Conservation (phyloP, 192 early-diverging fungal species). For the Coemansia sp. region DNA sequence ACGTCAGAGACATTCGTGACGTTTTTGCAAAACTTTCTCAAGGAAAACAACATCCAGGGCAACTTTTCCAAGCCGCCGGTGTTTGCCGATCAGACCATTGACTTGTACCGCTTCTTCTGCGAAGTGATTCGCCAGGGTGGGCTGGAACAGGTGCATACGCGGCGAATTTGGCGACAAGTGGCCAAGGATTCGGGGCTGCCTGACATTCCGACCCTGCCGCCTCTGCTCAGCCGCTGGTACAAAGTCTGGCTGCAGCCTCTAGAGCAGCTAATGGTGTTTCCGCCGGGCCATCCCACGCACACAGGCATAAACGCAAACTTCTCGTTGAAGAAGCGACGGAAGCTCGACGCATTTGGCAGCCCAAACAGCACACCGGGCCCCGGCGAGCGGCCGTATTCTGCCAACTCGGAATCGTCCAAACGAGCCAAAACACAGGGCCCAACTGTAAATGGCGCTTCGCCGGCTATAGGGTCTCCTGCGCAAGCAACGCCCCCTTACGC, state of each 20-base stretch:
- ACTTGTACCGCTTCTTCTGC: constrained; percentile 46
- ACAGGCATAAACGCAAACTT: constrained; percentile 48
- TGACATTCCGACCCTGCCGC: constrained; percentile 43
- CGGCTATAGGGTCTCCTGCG: constrained; percentile 28
- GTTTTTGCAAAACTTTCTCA: constrained; percentile 45
- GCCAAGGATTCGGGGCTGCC: constrained; percentile 47
- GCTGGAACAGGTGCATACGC: constrained; percentile 46
- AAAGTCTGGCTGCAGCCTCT: constrained; percentile 52
- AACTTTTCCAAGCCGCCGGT: constrained; percentile 43
- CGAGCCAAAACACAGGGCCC: constrained; percentile 35
- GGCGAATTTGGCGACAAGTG: constrained; percentile 49
- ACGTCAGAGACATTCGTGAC: constrained; percentile 36
- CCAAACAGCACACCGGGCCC: constrained; percentile 45
- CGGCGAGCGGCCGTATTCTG: constrained; percentile 30
- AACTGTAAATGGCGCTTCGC: constrained; percentile 21
- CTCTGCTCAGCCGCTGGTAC: constrained; percentile 53
- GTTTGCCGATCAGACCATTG: constrained; percentile 36
- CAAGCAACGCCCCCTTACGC: constrained; percentile 25
- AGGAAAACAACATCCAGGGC: constrained; percentile 34
- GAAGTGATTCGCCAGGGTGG: constrained; percentile 48
- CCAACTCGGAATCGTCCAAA: constrained; percentile 25
- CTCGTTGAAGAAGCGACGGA: constrained; percentile 50
- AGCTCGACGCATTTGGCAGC: constrained; percentile 30
- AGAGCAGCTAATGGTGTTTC: constrained; percentile 48
- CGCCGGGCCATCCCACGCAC: constrained; percentile 48